Evolutionary conservation across 75 land plant genomes (phyloP), one percentile per base, ranked within the genome.

Genomic region (Larix kaempferi): DNA sequence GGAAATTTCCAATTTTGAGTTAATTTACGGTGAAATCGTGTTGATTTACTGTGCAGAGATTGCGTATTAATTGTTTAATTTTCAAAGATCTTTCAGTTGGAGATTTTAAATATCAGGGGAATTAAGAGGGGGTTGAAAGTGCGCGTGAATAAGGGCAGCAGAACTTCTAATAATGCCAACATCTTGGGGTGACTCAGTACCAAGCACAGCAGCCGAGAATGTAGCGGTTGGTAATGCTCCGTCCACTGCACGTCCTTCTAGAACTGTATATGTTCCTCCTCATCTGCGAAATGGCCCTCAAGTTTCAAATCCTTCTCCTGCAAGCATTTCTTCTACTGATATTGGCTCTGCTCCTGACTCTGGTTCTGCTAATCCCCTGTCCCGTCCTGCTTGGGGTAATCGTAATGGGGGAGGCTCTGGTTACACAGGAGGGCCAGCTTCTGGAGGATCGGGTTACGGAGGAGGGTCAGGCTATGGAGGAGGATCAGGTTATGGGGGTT

Each of bases 181-280:
- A 52, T 82, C 95, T 29, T 93, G 95, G 95, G 91, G 93, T 11
- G 91, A 93, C 71, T 76, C 82, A 26, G 89, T 79, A 65, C 81
- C 86, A 6, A 75, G 67, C 59, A 80, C 88, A 66, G 84, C 76
- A 44, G 78, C 76, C 44, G 89, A 87, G 78, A 86, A 83, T 79
- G 82, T 74, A 83, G 82, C 57, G 11, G 35, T 74, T 60, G 56
- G 64, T 27, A 59, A 25, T 14, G 66, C 72, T 78, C 39, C 58
- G 3, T 17, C 61, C 3, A 16, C 54, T 11, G 16, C 77, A 4
- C 57, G 69, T 16, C 84, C 86, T 10, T 29, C 76, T 0, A 83
- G 88, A 35, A 57, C 92, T 19, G 66, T 91, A 21, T 94, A 94
- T 57, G 92, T 94, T 17, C 97, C 97, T 11, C 97, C 97, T 21